phyloP scores from a whole-genome alignment of 129 eudicot genomes.

The Smallanthus sonchifolius region DNA sequence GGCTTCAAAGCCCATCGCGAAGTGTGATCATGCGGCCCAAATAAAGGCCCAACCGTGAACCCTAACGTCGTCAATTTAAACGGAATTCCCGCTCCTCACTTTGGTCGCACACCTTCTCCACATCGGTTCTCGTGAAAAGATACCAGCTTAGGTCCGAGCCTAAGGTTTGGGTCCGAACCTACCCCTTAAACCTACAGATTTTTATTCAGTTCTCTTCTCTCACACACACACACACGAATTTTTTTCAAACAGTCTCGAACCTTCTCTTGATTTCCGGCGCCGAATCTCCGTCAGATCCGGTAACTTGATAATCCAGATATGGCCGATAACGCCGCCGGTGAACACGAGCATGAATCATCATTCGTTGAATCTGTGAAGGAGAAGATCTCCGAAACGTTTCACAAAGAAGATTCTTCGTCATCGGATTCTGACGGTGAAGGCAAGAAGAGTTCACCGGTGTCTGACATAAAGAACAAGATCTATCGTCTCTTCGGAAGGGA shows the following conservation, averaged over 20 bases:
- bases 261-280: constrained; percentile 30
- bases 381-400: constrained; percentile 64
- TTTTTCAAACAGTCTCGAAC: constrained; percentile 13
- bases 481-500: constrained; percentile 63
- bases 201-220: constrained; percentile 16
- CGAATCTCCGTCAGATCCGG: constrained; percentile 31
- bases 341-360: constrained; percentile 43
- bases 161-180: constrained; percentile 24
- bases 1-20: background rate
- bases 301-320: constrained; percentile 20
- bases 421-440: constrained; percentile 61
- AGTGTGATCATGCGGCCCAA: background rate
- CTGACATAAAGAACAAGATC: constrained; percentile 50
- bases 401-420: constrained; percentile 44
- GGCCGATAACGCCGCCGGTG: constrained; percentile 64
- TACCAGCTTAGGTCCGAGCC: constrained; percentile 17
- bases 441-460: constrained; percentile 36
- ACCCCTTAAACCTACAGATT: constrained; percentile 12
- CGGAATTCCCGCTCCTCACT: constrained; percentile 24
- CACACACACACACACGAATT: background rate
- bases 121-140: constrained; percentile 30
- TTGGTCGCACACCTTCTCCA: constrained; percentile 2
- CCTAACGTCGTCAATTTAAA: constrained; percentile 32
- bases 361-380: constrained; percentile 59
- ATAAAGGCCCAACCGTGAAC: constrained; percentile 17